Conservation (phyloP, 768 basidiomycete genomes). For the Porpolomopsis calyptriformis region DNA sequence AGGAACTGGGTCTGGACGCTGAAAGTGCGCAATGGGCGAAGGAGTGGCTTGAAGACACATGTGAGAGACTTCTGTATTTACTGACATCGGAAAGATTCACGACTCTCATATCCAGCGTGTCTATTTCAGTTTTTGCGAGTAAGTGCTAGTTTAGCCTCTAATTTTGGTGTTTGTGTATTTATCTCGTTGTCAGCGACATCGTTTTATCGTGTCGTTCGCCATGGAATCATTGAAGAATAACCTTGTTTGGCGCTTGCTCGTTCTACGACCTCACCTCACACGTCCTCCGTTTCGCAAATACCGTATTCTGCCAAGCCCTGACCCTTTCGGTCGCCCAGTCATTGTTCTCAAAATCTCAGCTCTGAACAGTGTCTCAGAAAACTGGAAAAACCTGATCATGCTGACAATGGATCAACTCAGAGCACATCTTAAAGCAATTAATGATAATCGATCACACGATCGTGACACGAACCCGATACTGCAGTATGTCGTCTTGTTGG, state of each 20-base stretch:
- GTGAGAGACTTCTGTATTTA: conserved; percentile 28
- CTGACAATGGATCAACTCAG: conserved; percentile 49
- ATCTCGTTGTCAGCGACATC: conserved; percentile 42
- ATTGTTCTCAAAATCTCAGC: conserved; percentile 40
- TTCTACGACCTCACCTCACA: conserved; percentile 25
- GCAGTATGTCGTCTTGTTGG: conserved; percentile 61
- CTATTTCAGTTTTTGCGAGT: conserved; percentile 57
- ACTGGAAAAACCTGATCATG: conserved; percentile 33
- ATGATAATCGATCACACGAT: conserved; percentile 20
- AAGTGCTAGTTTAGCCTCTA: conserved; percentile 17
- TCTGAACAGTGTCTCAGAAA: conserved; percentile 28
- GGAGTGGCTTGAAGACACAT: conserved; percentile 56
- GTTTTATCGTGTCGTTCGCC: conserved; percentile 52
- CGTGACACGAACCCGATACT: conserved; percentile 31
- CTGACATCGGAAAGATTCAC: background rate
- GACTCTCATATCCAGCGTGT: conserved; percentile 12
- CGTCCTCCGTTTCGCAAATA: conserved; percentile 27
- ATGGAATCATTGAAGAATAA: conserved; percentile 47
- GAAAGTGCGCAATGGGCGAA: conserved; percentile 40
- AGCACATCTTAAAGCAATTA: conserved; percentile 41
- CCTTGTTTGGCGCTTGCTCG: conserved; percentile 46
- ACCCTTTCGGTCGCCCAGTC: conserved; percentile 59
- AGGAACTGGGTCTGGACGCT: conserved; percentile 44
- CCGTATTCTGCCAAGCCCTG: conserved; percentile 46
- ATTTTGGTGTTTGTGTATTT: conserved; percentile 5